Conservation (phyloP, 352 stramenopile species). For the Pythium scleroteichum region DNA sequence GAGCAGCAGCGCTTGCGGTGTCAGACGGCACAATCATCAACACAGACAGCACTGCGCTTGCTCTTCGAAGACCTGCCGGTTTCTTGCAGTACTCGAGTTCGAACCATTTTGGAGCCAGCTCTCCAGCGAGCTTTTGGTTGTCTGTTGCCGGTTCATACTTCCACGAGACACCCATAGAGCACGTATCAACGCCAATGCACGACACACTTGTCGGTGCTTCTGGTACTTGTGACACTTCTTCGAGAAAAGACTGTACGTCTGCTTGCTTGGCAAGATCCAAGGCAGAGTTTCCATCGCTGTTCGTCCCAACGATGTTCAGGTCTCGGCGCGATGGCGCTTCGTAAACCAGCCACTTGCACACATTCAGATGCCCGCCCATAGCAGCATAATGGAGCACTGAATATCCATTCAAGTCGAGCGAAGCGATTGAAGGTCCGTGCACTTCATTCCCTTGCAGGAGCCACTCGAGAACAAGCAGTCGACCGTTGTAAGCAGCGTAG, state of each 20-base stretch:
- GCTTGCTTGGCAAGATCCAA: constrained; percentile 47
- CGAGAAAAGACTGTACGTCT: constrained; percentile 44
- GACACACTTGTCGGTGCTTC: constrained; percentile 34
- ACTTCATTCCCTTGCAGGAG: constrained; percentile 27
- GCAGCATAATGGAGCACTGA: constrained; percentile 69
- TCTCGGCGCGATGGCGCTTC: constrained; percentile 37
- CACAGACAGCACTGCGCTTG: constrained; percentile 53
- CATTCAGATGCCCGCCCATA: constrained; percentile 51
- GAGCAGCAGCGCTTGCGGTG: constrained; percentile 21
- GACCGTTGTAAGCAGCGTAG: constrained; percentile 69
- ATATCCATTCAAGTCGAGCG: constrained; percentile 57
- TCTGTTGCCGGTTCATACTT: constrained; percentile 34
- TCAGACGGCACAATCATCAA: constrained; percentile 45
- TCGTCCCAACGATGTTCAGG: constrained; percentile 45
- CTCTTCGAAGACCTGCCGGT: constrained; percentile 41
- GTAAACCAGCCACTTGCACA: constrained; percentile 67
- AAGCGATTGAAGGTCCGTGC: constrained; percentile 33
- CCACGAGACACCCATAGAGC: constrained; percentile 59
- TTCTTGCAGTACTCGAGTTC: constrained; percentile 69
- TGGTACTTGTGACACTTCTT: constrained; percentile 38
- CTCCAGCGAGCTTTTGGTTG: constrained; percentile 34
- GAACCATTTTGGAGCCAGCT: constrained; percentile 48
- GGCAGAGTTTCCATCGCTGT: constrained; percentile 41
- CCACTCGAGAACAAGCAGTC: constrained; percentile 49
- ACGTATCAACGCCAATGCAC: constrained; percentile 54